phyloP scores from a whole-genome alignment of 176 grass and related monocot genomes.

The Cymbopogon citratus region DNA sequence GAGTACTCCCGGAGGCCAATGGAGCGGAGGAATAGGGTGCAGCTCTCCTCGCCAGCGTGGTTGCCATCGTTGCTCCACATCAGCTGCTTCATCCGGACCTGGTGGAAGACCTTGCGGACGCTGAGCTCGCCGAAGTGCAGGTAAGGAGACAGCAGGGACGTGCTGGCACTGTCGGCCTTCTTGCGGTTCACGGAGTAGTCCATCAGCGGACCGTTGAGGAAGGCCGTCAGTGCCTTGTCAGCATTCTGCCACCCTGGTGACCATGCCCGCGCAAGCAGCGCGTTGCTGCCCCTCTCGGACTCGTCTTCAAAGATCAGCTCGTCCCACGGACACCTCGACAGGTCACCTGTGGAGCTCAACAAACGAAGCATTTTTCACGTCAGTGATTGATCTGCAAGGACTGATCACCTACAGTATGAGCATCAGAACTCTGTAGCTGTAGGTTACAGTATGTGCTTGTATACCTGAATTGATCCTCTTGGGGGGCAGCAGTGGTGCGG shows the following conservation, averaged over 20 bases:
- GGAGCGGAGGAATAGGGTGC: slow-evolving; percentile 70
- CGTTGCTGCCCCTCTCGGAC: slow-evolving; percentile 91
- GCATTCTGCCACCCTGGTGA: slow-evolving; percentile 96
- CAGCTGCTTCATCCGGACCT: slow-evolving; percentile 89
- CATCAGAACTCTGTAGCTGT: not conserved
- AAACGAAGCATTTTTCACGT: slow-evolving; percentile 30
- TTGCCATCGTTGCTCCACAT: slow-evolving; percentile 89
- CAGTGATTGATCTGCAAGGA: slow-evolving; percentile 6
- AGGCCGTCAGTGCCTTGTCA: slow-evolving; percentile 62
- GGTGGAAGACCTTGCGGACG: slow-evolving; percentile 95
- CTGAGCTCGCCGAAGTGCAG: slow-evolving; percentile 95
- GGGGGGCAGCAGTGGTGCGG: slow-evolving; percentile 76
- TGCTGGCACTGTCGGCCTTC: slow-evolving; percentile 82
- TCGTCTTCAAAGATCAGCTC: slow-evolving; percentile 80
- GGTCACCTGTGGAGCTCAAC: slow-evolving; percentile 48
- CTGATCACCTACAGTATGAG: not conserved
- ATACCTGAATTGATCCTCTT: slow-evolving; percentile 87
- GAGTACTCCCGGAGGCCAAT: slow-evolving; percentile 91
- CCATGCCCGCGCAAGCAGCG: slow-evolving; percentile 92
- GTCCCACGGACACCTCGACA: slow-evolving; percentile 57
- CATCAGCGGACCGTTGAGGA: slow-evolving; percentile 80
- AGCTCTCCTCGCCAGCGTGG: slow-evolving; percentile 75
- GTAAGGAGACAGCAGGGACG: slow-evolving; percentile 85
- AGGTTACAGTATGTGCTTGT: not conserved
- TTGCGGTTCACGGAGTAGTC: slow-evolving; percentile 75